Evolutionary conservation across 768 basidiomycete genomes (phyloP), one percentile per base, ranked within the genome.

Genomic region (Termitomyces sp.): DNA sequence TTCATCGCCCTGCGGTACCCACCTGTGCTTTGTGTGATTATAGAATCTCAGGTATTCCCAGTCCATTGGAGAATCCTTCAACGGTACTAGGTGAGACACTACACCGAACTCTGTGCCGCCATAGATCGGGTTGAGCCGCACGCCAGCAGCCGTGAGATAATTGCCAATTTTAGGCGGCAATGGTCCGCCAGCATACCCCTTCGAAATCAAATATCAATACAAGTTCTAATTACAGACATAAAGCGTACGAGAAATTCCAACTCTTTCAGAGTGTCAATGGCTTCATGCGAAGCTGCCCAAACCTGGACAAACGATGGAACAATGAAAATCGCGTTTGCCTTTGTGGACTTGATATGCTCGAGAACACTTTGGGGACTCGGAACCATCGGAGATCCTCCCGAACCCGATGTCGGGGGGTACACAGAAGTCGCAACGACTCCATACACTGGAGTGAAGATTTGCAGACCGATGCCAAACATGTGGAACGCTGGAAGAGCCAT

Each of bases 401-500:
- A 47, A 1, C 46, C 19, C 2, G 59, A 65, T 3, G 49, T 59
- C 0, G 73, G 72, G 0, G 73, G 67, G 34, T 63, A 73, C 0
- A 73, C 14, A 0, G 63, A 58, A n/a, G 38, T 9, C 9, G 38
- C 7, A n/a, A 19, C 8, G 7, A 19, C 7, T 1, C n/a, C 38
- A 40, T n/a, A 40, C 7, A 19, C 38, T n/a, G 38, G 17, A n/a
- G 17, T n/a, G n/a, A 40, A 40, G 7, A 40, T 23, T 66, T 57
- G 4, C 61, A 12, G 4, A 59, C 42, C 3, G 58, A 27, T 0
- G 52, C 68, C 73, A 29, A 65, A 56, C 1, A 64, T 54, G 45
- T 73, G 70, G 60, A 75, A 74, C 0, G 70, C 42, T 4, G 73
- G 73, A 12, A 71, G 60, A 2, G 59, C 61, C 69, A 72, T 71